A percentile compares a stretch with the other conserved stretches of the same genome.
Conservation (phyloP, 2,329 filamentous ascomycete genomes). For the Grosmannia penicillata region DNA sequence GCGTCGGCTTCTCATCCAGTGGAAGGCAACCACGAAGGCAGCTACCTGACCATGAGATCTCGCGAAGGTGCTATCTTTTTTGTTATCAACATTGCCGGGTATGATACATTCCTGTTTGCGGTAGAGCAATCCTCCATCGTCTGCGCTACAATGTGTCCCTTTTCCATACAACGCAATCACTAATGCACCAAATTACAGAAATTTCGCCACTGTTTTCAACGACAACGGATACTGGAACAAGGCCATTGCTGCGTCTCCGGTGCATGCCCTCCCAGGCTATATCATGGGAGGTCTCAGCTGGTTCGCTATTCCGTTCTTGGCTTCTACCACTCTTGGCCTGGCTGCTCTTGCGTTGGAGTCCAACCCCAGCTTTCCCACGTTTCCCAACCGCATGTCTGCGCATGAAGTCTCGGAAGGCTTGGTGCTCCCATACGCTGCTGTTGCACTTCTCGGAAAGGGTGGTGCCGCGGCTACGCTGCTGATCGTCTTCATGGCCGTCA, state of each 20-base stretch:
- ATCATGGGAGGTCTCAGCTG: slow-evolving; percentile 74
- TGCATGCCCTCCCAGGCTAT: slow-evolving; percentile 77
- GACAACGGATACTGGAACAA: slow-evolving; percentile 91
- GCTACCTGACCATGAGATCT: slow-evolving; percentile 76
- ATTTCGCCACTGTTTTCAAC: slow-evolving; percentile 72
- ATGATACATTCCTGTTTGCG: not conserved
- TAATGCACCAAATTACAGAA: slow-evolving; percentile 26
- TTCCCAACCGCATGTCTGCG: slow-evolving; percentile 53
- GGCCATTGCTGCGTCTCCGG: slow-evolving; percentile 74
- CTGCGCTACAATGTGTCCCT: not conserved
- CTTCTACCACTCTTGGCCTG: slow-evolving; percentile 77
- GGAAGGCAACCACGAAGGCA: slow-evolving; percentile 63
- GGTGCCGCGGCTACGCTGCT: slow-evolving; percentile 67
- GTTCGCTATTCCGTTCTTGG: slow-evolving; percentile 89
- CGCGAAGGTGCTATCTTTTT: slow-evolving; percentile 78
- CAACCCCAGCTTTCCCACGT: slow-evolving; percentile 57
- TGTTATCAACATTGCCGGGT: slow-evolving; percentile 56
- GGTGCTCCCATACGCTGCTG: slow-evolving; percentile 72
- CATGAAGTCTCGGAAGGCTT: slow-evolving; percentile 70
- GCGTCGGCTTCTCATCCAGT: slow-evolving; percentile 60
- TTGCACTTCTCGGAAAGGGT: slow-evolving; percentile 67
- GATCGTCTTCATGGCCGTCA: slow-evolving; percentile 83
- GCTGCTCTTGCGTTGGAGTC: slow-evolving; percentile 66
- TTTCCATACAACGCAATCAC: not conserved
- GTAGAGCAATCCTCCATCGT: not conserved